These are phyloP conservation scores for Candida dubliniensis DNA, from an alignment of 1,139 yeast genomes.

Conservation along the genomic window DNA sequence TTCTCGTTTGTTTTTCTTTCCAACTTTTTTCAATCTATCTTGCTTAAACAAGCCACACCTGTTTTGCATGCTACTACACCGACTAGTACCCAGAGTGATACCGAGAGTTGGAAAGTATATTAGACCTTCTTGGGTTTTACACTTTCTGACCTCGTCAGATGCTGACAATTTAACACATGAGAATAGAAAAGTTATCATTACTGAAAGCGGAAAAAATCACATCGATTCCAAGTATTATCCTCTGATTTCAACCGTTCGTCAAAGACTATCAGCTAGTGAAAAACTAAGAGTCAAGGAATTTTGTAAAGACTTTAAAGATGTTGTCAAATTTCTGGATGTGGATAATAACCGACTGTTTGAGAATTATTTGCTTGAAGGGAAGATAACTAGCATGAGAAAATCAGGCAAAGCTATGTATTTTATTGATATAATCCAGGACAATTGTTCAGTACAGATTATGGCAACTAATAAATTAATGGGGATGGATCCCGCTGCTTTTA, in stretches of 20 bases:
- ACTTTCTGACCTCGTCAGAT: no score
- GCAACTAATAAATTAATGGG: conserved; percentile 52
- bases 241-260: conserved; percentile 16
- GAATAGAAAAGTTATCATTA: no score
- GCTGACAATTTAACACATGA: no score
- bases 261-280: conserved; percentile 12
- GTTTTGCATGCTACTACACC: no score
- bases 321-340: conserved; percentile 13
- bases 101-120: no score
- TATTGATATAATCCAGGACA: conserved; percentile 65
- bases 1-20: no score
- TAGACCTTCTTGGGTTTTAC: no score
- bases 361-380: conserved; percentile 50
- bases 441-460: conserved; percentile 55
- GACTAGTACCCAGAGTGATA: no score
- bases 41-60: no score
- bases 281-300: conserved; percentile 19
- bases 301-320: conserved; percentile 22
- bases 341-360: conserved; percentile 19
- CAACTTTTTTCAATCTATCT: no score
- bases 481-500: conserved; percentile 43
- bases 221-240: conserved; percentile 18
- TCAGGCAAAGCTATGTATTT: conserved; percentile 70
- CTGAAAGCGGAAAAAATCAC: neutral
- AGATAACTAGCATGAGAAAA: conserved; percentile 54